These are phyloP conservation scores for Rubia tinctorum DNA, from an alignment of 305 asterid species.

Conservation along the genomic window DNA sequence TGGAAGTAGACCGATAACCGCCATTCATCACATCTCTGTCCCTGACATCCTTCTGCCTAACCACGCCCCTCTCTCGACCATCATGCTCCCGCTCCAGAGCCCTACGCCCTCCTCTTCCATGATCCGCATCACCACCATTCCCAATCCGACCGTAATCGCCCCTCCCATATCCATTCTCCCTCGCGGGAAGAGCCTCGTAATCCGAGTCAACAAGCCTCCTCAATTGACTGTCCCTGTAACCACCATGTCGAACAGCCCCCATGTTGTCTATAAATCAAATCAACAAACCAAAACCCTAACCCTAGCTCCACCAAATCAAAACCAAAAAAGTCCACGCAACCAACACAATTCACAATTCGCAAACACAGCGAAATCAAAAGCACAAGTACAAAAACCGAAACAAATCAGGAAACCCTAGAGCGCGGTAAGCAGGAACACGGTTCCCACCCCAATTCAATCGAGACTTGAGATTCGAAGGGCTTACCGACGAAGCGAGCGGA, in stretches of 20 bases:
- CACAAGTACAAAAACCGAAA: background rate
- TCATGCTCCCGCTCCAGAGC: constrained; percentile 25
- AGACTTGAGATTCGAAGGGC: constrained; percentile 24
- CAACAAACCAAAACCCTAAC: constrained; percentile 19
- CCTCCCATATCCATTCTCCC: constrained; percentile 42
- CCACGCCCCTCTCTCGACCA: constrained; percentile 36
- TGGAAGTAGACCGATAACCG: constrained; percentile 37
- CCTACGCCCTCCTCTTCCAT: constrained; percentile 13
- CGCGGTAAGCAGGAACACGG: background rate
- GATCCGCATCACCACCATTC: constrained; percentile 26
- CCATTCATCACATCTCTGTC: constrained; percentile 50
- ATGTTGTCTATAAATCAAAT: constrained; percentile 24
- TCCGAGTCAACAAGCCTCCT: constrained; percentile 61
- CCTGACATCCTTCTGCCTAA: constrained; percentile 50
- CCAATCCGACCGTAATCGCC: constrained; percentile 47
- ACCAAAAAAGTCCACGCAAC: constrained; percentile 1
- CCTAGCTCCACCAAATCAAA: constrained; percentile 19
- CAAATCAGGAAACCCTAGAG: background rate
- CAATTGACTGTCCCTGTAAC: constrained; percentile 58
- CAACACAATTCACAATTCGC: constrained; percentile 11
- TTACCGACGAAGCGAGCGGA: constrained; percentile 25
- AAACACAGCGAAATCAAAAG: constrained; percentile 5
- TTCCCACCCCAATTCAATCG: background rate
- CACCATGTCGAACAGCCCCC: constrained; percentile 82
- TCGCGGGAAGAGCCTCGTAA: constrained; percentile 36